Conservation (phyloP, 139 green algal genomes). For the Yamagishiella unicocca region DNA sequence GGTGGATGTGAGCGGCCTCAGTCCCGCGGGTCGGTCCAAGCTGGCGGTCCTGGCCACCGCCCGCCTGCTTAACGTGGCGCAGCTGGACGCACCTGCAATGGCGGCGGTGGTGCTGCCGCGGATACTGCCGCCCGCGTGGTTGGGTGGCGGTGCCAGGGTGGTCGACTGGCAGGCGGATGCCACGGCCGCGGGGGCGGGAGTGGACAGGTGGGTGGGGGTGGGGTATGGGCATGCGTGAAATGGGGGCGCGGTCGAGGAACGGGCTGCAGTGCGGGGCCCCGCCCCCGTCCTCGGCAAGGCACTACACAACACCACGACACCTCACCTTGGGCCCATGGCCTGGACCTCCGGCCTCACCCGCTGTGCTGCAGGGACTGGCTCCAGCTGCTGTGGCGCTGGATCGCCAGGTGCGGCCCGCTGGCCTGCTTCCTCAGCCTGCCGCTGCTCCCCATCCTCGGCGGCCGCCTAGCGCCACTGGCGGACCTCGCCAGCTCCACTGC, state of each 20-base stretch:
- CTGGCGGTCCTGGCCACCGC: constrained; percentile 46
- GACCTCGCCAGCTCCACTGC: background rate
- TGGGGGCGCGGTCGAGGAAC: too few species aligned
- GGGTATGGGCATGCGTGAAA: background rate
- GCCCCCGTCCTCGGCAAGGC: too few species aligned
- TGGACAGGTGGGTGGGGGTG: background rate
- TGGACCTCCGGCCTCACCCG: background rate
- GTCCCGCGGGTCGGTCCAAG: constrained; percentile 39
- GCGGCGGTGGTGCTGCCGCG: constrained; percentile 46
- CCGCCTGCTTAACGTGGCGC: constrained; percentile 46
- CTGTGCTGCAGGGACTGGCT: constrained; percentile 56
- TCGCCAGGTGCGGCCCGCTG: constrained; percentile 19
- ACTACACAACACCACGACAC: too few species aligned
- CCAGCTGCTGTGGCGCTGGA: constrained; percentile 63
- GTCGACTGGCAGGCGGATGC: constrained; percentile 1
- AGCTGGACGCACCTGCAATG: constrained; percentile 43
- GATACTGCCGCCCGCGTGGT: constrained; percentile 48
- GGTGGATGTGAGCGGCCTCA: constrained; percentile 47
- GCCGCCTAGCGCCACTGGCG: constrained; percentile 43
- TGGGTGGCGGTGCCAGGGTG: background rate
- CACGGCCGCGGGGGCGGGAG: background rate
- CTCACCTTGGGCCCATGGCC: too few species aligned
- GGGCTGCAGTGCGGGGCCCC: too few species aligned
- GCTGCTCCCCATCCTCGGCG: constrained; percentile 60
- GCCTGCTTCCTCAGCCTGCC: constrained; percentile 50